A percentile compares a stretch with the other conserved stretches of the same genome.
These are phyloP conservation scores for Galerina sulciceps DNA, from an alignment of 768 basidiomycete species.

Conservation along the genomic window DNA sequence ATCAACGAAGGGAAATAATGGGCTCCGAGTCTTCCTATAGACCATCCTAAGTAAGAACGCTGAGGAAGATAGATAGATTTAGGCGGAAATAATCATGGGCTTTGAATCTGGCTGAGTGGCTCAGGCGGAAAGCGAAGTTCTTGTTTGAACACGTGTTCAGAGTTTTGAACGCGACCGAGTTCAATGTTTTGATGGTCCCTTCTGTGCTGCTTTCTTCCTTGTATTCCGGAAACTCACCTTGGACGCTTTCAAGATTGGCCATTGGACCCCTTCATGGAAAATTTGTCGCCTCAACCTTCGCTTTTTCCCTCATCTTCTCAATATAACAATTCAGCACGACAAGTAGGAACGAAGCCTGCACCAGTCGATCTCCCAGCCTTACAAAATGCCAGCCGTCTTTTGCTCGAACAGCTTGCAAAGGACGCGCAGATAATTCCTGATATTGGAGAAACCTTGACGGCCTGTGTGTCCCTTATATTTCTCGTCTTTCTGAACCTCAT, in stretches of 20 bases:
- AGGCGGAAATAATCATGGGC: too few relatives aligned
- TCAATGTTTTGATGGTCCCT: slow-evolving; percentile 8
- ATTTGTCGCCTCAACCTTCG: slow-evolving; percentile 19
- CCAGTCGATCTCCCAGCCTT: slow-evolving; percentile 65
- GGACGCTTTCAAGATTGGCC: slow-evolving; percentile 1
- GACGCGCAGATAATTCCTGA: slow-evolving; percentile 80
- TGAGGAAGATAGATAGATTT: not conserved
- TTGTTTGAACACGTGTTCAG: slow-evolving; percentile 26
- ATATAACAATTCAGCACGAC: slow-evolving; percentile 23
- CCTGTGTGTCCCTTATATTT: slow-evolving; percentile 46
- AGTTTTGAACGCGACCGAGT: slow-evolving; percentile 32
- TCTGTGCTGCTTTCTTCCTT: slow-evolving; percentile 9
- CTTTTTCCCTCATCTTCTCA: slow-evolving; percentile 22
- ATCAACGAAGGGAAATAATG: slow-evolving; percentile 14
- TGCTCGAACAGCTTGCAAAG: slow-evolving; percentile 72
- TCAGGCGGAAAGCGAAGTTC: not conserved
- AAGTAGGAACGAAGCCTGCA: slow-evolving; percentile 31
- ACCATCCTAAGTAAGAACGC: not conserved
- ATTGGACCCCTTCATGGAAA: slow-evolving; percentile 16
- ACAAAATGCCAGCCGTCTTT: slow-evolving; percentile 65
- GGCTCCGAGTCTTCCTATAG: not conserved
- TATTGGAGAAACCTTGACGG: slow-evolving; percentile 66
- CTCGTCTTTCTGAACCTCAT: slow-evolving; percentile 10
- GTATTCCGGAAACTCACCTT: not conserved
- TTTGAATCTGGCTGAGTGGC: not conserved